Evolutionary conservation across 306 rosid species (phyloP), one percentile per base, ranked within the genome.

Genomic region (Dryas drummondii): DNA sequence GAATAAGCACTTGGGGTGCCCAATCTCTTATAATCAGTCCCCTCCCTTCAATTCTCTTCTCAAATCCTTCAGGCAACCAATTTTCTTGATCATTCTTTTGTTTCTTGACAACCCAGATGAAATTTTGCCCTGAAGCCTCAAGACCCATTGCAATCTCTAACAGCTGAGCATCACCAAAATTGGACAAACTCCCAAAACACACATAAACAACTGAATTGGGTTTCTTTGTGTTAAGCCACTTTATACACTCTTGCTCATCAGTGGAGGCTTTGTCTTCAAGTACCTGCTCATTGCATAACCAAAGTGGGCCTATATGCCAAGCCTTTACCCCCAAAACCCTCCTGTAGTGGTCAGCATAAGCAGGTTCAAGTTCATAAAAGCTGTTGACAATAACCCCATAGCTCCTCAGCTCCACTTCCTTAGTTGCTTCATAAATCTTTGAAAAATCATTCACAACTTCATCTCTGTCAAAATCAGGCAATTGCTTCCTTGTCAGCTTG

Each of bases 221-320:
- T 48, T 68, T 70, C 74, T 82, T 74, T 4, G 45, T 5, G 37
- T 82, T 50, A 12, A 80, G 83, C 83, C 83, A 80, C 12, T 68
- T 80, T 40, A 80, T 51, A 66, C 83, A 65, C 13, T 52, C 64
- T 1, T 68, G 63, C 5, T 74, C 83, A 2, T 80, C 81, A 4
- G 77, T 85, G 3, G 80, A 64, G 8, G 65, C 66, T 81, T 79
- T 79, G 17, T 58, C 71, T 51, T 51, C 73, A 60, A 40, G 1
- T 2, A 5, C 42, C 17, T 14, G n/a, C 10, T 75, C 70, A 59
- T 69, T 76, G 47, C 47, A 61, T 10, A 85, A 22, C 51, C 84
- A 91, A 6, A 91, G 42, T 0, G 96, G 96, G 6, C 96, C 96
- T 7, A 88, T 77, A 14, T 82, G 91, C 91, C 96, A 91, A 10